A percentile compares a stretch with the other conserved stretches of the same genome.
These are phyloP conservation scores for Pelargonium citronellum DNA, from an alignment of 441 rosid genomes.

Conservation along the genomic window DNA sequence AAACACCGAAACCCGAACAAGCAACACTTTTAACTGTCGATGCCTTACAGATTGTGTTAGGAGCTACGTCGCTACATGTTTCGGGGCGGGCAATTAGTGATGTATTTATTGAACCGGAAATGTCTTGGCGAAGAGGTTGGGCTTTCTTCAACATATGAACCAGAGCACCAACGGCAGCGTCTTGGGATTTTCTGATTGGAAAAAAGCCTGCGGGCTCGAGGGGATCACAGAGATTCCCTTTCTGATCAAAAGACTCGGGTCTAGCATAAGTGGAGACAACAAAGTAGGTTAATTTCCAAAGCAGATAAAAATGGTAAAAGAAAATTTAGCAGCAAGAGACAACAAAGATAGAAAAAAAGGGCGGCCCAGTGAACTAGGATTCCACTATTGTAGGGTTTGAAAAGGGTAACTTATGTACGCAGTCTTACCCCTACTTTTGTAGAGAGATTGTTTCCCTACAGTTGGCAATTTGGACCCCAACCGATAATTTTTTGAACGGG, in stretches of 20 bases:
- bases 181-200: conserved; percentile 55
- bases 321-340: neutral
- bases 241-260: conserved; percentile 56
- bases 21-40: conserved; percentile 24
- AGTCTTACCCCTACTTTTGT: too few species aligned
- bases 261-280: conserved; percentile 27
- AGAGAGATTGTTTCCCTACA: too few species aligned
- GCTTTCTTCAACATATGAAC: conserved; percentile 84
- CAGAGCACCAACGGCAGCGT: conserved; percentile 84
- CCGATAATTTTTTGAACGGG: too few species aligned
- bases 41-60: conserved; percentile 21
- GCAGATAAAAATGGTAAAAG: conserved; percentile 6
- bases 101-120: conserved; percentile 24
- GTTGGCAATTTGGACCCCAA: too few species aligned
- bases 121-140: conserved; percentile 63
- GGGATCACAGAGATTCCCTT: conserved; percentile 38
- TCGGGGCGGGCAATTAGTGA: conserved; percentile 33
- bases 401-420: too few species aligned
- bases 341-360: neutral
- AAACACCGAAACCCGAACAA: conserved; percentile 37
- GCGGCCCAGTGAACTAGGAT: too few species aligned
- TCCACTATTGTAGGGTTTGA: too few species aligned
- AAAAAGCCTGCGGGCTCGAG: conserved; percentile 43
- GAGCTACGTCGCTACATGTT: conserved; percentile 19
- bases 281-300: conserved; percentile 11